These are phyloP conservation scores for Penicillium sp. DNA, from an alignment of 2,329 filamentous ascomycete genomes.

Conservation along the genomic window DNA sequence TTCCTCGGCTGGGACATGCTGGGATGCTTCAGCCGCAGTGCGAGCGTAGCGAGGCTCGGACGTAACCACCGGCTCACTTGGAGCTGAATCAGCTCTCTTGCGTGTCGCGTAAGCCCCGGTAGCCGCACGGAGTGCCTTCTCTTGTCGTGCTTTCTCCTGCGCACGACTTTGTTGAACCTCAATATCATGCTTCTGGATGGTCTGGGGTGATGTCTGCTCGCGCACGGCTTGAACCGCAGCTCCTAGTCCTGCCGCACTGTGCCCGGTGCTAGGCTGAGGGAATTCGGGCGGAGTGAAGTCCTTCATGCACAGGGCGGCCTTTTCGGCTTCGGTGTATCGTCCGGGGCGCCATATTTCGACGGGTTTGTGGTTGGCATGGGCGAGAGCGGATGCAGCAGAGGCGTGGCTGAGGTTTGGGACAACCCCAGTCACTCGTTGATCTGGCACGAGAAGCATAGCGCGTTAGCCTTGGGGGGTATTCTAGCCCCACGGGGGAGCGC, in stretches of 20 bases:
- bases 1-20: slow-evolving; percentile 44
- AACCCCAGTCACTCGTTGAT: slow-evolving; percentile 47
- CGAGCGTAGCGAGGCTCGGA: slow-evolving; percentile 59
- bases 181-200: slow-evolving; percentile 19
- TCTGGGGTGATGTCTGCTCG: slow-evolving; percentile 24
- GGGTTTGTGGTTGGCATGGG: slow-evolving; percentile 65
- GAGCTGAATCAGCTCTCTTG: slow-evolving; percentile 64
- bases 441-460: slow-evolving; percentile 16
- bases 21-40: slow-evolving; percentile 69
- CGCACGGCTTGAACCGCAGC: slow-evolving; percentile 66
- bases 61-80: slow-evolving; percentile 43
- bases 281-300: slow-evolving; percentile 51
- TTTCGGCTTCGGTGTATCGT: slow-evolving; percentile 58
- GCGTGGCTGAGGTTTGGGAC: slow-evolving; percentile 56
- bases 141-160: slow-evolving; percentile 33
- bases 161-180: slow-evolving; percentile 47
- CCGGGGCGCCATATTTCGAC: slow-evolving; percentile 66
- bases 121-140: slow-evolving; percentile 71
- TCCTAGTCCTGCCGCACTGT: slow-evolving; percentile 66
- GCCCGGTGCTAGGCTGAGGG: slow-evolving; percentile 45
- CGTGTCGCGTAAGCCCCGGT: slow-evolving; percentile 70
- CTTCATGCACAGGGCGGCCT: slow-evolving; percentile 58
- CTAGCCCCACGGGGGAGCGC: neutral
- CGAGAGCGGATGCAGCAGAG: slow-evolving; percentile 72
- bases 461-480: slow-evolving; percentile 1